A percentile compares a stretch with the other conserved stretches of the same genome.
These are phyloP conservation scores for Dillenia suffruticosa DNA, from an alignment of 164 flowering plant species.

Conservation along the genomic window DNA sequence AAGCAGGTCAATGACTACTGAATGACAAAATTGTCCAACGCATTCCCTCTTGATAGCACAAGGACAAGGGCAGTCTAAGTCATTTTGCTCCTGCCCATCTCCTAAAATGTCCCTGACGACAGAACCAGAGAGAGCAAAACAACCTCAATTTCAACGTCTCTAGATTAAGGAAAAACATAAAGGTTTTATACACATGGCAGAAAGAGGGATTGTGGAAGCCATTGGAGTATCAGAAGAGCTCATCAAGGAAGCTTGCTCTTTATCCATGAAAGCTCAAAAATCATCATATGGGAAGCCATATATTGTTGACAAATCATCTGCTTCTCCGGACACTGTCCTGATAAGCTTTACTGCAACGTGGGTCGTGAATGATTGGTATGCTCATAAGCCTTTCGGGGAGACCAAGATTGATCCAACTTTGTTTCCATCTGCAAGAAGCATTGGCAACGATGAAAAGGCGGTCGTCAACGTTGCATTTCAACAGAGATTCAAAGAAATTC, in stretches of 20 bases:
- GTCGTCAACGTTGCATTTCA: constrained; percentile 47
- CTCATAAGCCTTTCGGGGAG: constrained; percentile 32
- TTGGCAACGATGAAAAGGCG: constrained; percentile 44
- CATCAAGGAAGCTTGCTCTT: constrained; percentile 33
- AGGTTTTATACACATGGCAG: too few relatives aligned
- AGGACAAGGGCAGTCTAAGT: too few relatives aligned
- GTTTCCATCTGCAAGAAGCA: constrained; percentile 48
- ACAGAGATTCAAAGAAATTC: constrained; percentile 27
- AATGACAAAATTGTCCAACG: too few relatives aligned
- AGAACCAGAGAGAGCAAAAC: too few relatives aligned
- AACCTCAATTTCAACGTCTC: too few relatives aligned
- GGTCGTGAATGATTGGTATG: constrained; percentile 42
- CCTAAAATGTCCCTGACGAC: too few relatives aligned
- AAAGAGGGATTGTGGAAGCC: too few relatives aligned
- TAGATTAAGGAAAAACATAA: too few relatives aligned
- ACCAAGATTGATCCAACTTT: constrained; percentile 21
- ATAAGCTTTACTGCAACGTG: constrained; percentile 47
- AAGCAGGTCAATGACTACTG: too few relatives aligned
- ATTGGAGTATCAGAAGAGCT: constrained; percentile 20
- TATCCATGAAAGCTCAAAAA: constrained; percentile 37
- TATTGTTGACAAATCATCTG: constrained; percentile 12
- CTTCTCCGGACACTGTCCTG: constrained; percentile 25
- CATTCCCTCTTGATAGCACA: too few relatives aligned
- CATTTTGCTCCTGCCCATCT: too few relatives aligned
- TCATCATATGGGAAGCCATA: constrained; percentile 18